These are phyloP conservation scores for Cucurbita maxima DNA, from an alignment of 306 rosid genomes.

Conservation along the genomic window DNA sequence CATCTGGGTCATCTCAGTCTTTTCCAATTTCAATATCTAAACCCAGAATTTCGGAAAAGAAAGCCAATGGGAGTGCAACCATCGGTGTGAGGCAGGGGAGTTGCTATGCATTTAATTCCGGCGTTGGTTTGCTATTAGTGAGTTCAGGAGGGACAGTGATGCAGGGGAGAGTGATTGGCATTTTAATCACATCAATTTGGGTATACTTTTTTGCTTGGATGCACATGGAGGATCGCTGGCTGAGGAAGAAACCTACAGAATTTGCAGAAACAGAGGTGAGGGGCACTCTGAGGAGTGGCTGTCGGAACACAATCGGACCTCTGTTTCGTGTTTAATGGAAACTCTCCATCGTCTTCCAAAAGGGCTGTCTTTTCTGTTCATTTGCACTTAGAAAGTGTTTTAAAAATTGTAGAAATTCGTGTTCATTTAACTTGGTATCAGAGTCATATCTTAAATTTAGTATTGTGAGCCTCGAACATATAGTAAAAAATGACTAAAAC, in stretches of 20 bases:
- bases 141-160: conserved; percentile 34
- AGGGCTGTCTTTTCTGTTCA: not conserved
- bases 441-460: too few species aligned
- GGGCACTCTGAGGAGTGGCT: conserved; percentile 2
- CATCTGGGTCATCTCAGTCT: not conserved
- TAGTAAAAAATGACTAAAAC: too few species aligned
- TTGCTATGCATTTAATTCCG: conserved; percentile 7
- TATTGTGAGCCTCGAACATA: too few species aligned
- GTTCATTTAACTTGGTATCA: too few species aligned
- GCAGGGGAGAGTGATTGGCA: conserved; percentile 34
- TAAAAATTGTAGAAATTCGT: too few species aligned
- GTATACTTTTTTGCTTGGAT: conserved; percentile 19
- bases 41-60: not conserved
- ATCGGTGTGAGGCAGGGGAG: conserved; percentile 9
- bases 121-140: conserved; percentile 24
- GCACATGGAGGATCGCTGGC: not conserved
- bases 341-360: not conserved
- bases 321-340: conserved; percentile 15
- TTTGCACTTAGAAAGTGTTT: not conserved
- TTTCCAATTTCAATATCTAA: conserved; percentile 9
- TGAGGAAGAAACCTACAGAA: conserved; percentile 7
- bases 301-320: not conserved
- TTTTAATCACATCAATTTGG: conserved; percentile 33
- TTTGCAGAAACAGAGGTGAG: conserved; percentile 15
- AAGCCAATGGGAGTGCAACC: not conserved